These are phyloP conservation scores for Aristolochia californica DNA, from an alignment of 164 flowering plant species.

Conservation along the genomic window DNA sequence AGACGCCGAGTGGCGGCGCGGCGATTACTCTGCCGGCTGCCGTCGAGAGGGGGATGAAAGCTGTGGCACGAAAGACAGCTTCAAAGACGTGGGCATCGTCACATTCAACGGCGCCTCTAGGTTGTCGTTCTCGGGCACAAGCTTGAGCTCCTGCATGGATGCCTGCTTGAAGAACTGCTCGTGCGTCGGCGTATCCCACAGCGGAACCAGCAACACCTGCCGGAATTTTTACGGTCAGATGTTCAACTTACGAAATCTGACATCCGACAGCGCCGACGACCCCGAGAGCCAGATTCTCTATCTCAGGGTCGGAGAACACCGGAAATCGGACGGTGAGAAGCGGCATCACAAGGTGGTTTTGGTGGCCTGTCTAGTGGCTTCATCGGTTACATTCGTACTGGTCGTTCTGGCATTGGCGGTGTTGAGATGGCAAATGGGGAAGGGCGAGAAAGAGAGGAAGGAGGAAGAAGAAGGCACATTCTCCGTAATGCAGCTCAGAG, in stretches of 20 bases:
- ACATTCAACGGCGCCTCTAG: constrained; percentile 23
- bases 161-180: constrained; percentile 56
- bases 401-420: constrained; percentile 8
- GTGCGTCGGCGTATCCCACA: constrained; percentile 47
- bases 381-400: constrained; percentile 11
- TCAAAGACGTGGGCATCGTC: constrained; percentile 41
- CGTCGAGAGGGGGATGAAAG: constrained; percentile 19
- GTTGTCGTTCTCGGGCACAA: constrained; percentile 14
- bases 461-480: constrained; percentile 32
- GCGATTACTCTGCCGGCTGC: constrained; percentile 58
- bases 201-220: constrained; percentile 30
- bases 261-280: constrained; percentile 18
- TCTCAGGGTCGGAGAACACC: constrained; percentile 29
- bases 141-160: constrained; percentile 35
- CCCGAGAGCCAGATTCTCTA: constrained; percentile 12
- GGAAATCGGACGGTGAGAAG: constrained; percentile 6
- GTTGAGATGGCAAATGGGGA: constrained; percentile 3
- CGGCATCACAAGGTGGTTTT: constrained; percentile 8
- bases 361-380: constrained; percentile 19
- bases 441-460: constrained; percentile 19
- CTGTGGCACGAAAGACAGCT: constrained; percentile 33
- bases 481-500: constrained; percentile 41
- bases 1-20: constrained; percentile 33
- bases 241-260: constrained; percentile 41
- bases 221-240: constrained; percentile 37